Conservation (phyloP, 306 rosid species). For the Senna siamea region DNA sequence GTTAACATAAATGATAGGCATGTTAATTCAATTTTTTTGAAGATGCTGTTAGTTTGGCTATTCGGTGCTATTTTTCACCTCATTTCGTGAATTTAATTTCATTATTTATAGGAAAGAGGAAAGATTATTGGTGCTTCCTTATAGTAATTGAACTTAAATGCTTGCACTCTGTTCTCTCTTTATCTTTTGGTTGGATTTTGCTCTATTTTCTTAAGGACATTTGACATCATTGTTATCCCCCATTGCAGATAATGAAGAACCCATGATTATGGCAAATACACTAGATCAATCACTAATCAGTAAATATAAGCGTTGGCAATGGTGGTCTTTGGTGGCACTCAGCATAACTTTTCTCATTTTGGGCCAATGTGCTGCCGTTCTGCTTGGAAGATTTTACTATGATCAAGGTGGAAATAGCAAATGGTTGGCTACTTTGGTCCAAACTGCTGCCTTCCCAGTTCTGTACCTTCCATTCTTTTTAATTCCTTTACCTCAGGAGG, state of each 20-base stretch:
- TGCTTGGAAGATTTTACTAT: constrained; percentile 89
- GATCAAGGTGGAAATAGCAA: constrained; percentile 89
- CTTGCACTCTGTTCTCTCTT: background rate
- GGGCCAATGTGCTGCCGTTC: constrained; percentile 84
- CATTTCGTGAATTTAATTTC: background rate
- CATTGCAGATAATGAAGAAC: constrained; percentile 64
- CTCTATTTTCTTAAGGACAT: background rate
- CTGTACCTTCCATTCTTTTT: constrained; percentile 63
- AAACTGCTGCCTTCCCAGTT: constrained; percentile 80
- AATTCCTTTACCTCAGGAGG: constrained; percentile 49
- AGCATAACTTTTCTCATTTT: constrained; percentile 65
- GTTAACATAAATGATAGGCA: background rate
- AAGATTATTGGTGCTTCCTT: constrained; percentile 15
- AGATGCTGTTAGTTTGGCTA: no score
- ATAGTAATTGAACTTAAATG: constrained; percentile 1
- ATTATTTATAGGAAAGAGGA: background rate
- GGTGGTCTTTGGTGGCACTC: constrained; percentile 84
- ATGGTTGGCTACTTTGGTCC: constrained; percentile 95
- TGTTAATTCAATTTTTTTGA: no score
- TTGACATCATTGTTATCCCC: constrained; percentile 7
- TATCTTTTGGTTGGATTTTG: no score
- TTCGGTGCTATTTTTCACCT: no score
- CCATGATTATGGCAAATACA: constrained; percentile 43
- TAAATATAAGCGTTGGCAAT: constrained; percentile 70
- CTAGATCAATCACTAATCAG: constrained; percentile 40